Percentiles rank a stretch among this genome's conserved stretches.
These are phyloP conservation scores for Laburnicola sp. DNA, from an alignment of 2,329 filamentous ascomycete genomes.

Conservation along the genomic window DNA sequence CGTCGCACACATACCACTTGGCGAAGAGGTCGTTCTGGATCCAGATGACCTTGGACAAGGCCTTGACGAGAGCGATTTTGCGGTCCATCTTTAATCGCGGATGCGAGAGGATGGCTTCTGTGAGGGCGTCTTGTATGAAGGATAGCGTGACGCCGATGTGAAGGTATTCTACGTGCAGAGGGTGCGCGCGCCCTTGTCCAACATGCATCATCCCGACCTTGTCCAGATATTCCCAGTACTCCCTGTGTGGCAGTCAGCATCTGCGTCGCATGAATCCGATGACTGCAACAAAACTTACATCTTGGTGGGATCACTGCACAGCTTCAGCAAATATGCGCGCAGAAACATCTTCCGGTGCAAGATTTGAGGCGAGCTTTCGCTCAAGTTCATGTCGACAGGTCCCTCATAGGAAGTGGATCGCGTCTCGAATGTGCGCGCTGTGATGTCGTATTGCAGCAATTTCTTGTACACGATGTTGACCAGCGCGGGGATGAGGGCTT, in stretches of 20 bases:
- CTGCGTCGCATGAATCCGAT: not conserved
- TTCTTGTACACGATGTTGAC: constrained; percentile 87
- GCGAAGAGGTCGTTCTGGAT: constrained; percentile 86
- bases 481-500: constrained; percentile 77
- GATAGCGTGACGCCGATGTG: constrained; percentile 73
- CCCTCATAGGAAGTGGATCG: constrained; percentile 65
- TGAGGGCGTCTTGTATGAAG: constrained; percentile 77
- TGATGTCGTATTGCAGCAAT: constrained; percentile 78
- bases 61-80: constrained; percentile 75
- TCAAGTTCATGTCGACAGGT: constrained; percentile 64
- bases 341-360: constrained; percentile 68
- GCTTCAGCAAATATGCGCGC: constrained; percentile 64
- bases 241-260: constrained; percentile 28
- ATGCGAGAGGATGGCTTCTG: constrained; percentile 73
- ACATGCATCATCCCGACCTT: constrained; percentile 86
- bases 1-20: constrained; percentile 76
- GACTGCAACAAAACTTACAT: constrained; percentile 46
- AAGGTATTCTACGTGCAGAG: constrained; percentile 78
- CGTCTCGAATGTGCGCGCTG: constrained; percentile 72
- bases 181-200: constrained; percentile 70
- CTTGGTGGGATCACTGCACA: constrained; percentile 73
- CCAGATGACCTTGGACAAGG: constrained; percentile 80
- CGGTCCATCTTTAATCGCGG: constrained; percentile 66
- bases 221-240: constrained; percentile 82
- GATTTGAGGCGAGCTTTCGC: constrained; percentile 74